Base-by-base conservation (phyloP, 106 monocot genomes). In the Hemerocallis citrina region DNA sequence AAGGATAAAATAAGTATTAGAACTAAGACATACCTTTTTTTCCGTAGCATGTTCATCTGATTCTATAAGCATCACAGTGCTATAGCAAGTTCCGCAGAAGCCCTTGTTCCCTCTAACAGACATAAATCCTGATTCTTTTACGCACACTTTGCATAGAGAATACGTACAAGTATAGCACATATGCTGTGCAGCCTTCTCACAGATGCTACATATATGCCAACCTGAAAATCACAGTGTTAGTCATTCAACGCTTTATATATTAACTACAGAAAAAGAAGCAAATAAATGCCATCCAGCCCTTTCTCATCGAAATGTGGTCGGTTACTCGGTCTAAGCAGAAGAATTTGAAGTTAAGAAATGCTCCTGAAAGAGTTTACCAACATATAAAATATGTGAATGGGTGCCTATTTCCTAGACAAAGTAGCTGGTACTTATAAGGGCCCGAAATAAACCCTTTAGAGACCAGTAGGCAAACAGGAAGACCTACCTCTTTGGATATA, bases 131-230 rank as follows among this genome's bases (percentile, higher is more conserved):
- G 77, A 16, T 57, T 78, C 73, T 70, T 79, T 90, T 24, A 79
- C 55, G 72, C 95, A 95, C 0, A 67, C 62, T 57, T 81, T 95
- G 68, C 95, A 95, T 52, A 95, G 59, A 44, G 95, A 90, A 78
- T 78, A 83, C 52, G 95, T 86, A 62, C 95, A 95, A 27, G 95
- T 95, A 70, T 76, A 95, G 66, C 95, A 95, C 89, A 90, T 89
- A 69, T 73, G 76, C 6, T 72, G 61, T 14, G 90, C 74, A 66
- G 89, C 61, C 62, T 86, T 95, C 34, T 90, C 65, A 63, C 90
- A 90, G 49, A 64, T 78, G 74, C 90, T 95, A 67, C 95, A 95
- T 63, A 95, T 84, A 71, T 95, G 90, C 90, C 90, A 91, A 44
- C 90, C 90, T 90, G 75, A 31, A n/a, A 55, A 21, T 23, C 39